Evolutionary conservation across 2,329 filamentous ascomycete species (phyloP).

Genomic region (Colletotrichum sp.): DNA sequence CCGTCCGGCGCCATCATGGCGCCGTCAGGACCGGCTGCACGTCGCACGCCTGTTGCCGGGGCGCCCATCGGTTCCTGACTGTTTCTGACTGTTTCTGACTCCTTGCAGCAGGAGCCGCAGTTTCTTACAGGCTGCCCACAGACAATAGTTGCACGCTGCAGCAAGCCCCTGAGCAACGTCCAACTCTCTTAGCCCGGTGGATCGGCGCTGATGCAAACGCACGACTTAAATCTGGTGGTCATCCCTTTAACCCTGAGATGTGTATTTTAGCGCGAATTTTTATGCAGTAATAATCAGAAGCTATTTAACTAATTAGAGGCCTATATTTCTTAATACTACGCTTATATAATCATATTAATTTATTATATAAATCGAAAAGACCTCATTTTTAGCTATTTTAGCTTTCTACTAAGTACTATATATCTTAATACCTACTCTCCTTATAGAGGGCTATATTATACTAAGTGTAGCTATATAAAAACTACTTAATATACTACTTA

Average conservation of each 20-base stretch:
- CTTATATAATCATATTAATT: too few relatives aligned
- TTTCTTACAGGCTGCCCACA: conserved; percentile 2
- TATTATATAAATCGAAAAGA: too few relatives aligned
- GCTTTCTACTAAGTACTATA: too few relatives aligned
- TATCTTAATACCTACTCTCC: too few relatives aligned
- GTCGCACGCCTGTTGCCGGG: conserved; percentile 16
- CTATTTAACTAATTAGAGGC: too few relatives aligned
- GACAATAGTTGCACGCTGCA: conserved; percentile 13
- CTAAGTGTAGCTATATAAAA: too few relatives aligned
- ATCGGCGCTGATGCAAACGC: conserved; percentile 16
- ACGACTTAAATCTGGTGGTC: neutral
- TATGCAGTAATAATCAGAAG: too few relatives aligned
- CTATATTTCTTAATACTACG: too few relatives aligned
- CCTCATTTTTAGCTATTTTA: too few relatives aligned
- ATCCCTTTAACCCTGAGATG: neutral
- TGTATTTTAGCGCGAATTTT: too few relatives aligned
- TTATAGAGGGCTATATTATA: too few relatives aligned
- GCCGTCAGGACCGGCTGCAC: conserved; percentile 1
- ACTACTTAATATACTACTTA: too few relatives aligned
- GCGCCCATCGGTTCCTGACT: conserved; percentile 9
- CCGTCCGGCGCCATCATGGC: conserved; percentile 7
- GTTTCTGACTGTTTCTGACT: conserved; percentile 2
- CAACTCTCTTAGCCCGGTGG: neutral
- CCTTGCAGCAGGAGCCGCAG: conserved; percentile 2
- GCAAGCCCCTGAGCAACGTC: conserved; percentile 21